A percentile compares a stretch with the other conserved stretches of the same genome.
Evolutionary conservation across 192 early-diverging fungal species (phyloP).

Genomic region (Podila epicladia): DNA sequence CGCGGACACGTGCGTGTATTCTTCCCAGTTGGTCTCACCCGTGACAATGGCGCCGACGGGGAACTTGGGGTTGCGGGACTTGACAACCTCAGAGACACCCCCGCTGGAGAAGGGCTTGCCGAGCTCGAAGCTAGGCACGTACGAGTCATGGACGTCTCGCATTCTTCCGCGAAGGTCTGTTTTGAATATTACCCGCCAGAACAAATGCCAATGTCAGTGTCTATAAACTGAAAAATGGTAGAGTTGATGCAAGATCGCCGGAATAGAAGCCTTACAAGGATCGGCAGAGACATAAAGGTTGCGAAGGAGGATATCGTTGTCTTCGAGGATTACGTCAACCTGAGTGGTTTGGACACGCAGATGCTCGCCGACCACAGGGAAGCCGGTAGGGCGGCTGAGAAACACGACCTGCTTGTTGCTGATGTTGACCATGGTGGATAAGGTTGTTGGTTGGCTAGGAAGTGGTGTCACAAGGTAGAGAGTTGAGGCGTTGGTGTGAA

Average conservation of each 20-base stretch:
- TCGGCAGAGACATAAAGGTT: conserved; percentile 75
- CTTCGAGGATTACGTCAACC: conserved; percentile 44
- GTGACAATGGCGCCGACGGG: conserved; percentile 69
- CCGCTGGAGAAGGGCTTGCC: conserved; percentile 69
- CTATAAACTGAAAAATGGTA: no score
- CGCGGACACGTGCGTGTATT: conserved; percentile 60
- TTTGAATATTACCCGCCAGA: no score
- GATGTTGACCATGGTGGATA: no score
- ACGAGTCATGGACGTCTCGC: conserved; percentile 49
- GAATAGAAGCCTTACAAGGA: conserved; percentile 67
- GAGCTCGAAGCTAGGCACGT: conserved; percentile 60
- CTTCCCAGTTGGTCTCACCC: conserved; percentile 63
- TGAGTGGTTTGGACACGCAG: background rate
- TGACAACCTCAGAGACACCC: conserved; percentile 72
- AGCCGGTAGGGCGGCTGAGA: no score
- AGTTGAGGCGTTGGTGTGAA: no score
- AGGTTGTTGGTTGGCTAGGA: no score
- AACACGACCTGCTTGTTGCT: no score
- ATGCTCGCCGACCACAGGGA: no score
- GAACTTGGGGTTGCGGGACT: conserved; percentile 64
- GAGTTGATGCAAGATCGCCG: no score
- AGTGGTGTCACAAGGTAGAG: no score
- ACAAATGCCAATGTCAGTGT: no score
- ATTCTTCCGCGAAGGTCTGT: conserved; percentile 61
- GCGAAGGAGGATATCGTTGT: conserved; percentile 64